Conservation (phyloP, 495 filamentous ascomycete species). For the Aspergillus nanangensis region DNA sequence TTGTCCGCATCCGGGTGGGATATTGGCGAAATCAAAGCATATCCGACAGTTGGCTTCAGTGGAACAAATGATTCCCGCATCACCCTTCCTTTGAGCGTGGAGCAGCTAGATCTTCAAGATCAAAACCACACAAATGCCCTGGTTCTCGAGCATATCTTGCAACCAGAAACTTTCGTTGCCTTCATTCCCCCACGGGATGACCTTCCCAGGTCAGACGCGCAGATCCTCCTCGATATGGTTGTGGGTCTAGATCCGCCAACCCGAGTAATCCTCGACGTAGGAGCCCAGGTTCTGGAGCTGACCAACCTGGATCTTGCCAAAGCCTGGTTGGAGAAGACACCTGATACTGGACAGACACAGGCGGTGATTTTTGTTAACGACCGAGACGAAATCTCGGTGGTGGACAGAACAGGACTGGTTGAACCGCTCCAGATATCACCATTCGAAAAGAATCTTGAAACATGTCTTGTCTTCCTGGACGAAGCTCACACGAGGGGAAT, state of each 20-base stretch:
- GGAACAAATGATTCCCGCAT: slow-evolving; percentile 65
- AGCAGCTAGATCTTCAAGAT: slow-evolving; percentile 49
- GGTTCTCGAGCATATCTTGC: slow-evolving; percentile 55
- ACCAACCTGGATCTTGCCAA: slow-evolving; percentile 51
- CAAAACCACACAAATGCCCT: slow-evolving; percentile 62
- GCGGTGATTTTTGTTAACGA: slow-evolving; percentile 48
- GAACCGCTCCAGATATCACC: slow-evolving; percentile 57
- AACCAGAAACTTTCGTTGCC: slow-evolving; percentile 46
- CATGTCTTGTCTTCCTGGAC: slow-evolving; percentile 69
- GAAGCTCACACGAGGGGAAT: slow-evolving; percentile 74
- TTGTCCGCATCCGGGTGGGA: slow-evolving; percentile 71
- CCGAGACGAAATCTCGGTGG: slow-evolving; percentile 39
- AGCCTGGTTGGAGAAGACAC: slow-evolving; percentile 34
- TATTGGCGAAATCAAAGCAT: slow-evolving; percentile 40
- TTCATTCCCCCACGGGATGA: slow-evolving; percentile 16
- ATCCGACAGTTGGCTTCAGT: slow-evolving; percentile 63
- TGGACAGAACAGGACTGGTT: slow-evolving; percentile 39
- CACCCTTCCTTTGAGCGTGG: slow-evolving; percentile 52
- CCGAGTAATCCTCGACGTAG: slow-evolving; percentile 67
- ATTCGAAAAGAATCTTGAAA: slow-evolving; percentile 54
- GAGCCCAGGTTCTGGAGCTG: slow-evolving; percentile 66
- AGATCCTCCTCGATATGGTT: slow-evolving; percentile 44
- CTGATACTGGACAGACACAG: slow-evolving; percentile 12
- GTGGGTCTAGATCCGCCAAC: slow-evolving; percentile 30
- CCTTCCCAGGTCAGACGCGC: slow-evolving; percentile 20